These are phyloP conservation scores for Xylariaceae sp. DNA, from an alignment of 2,329 filamentous ascomycete species.

Conservation along the genomic window DNA sequence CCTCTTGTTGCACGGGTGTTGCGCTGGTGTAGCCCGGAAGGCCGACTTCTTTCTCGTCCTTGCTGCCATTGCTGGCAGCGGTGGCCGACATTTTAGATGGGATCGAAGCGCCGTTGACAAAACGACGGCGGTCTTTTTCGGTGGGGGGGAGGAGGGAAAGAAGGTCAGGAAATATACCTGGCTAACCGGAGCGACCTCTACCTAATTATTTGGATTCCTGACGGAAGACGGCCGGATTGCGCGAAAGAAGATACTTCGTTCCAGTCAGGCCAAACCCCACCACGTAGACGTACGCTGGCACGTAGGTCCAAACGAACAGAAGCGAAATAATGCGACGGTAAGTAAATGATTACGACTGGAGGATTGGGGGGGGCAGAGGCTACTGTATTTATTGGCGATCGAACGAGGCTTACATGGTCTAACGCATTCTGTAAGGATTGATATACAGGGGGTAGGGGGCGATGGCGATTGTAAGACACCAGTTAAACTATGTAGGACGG, in stretches of 20 bases:
- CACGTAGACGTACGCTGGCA: too few species aligned
- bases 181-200: not conserved
- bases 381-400: not conserved
- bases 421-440: not conserved
- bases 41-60: conserved; percentile 36
- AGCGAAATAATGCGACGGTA: not conserved
- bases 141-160: not conserved
- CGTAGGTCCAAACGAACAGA: not conserved
- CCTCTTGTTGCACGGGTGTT: conserved; percentile 16
- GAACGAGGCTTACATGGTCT: not conserved
- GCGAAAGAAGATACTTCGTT: not conserved
- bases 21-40: conserved; percentile 29
- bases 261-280: not conserved
- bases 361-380: not conserved
- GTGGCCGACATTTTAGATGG: conserved; percentile 26
- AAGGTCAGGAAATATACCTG: not conserved
- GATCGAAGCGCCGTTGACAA: not conserved
- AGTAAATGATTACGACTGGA: not conserved
- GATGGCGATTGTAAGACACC: not conserved
- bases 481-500: not conserved
- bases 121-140: not conserved
- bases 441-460: not conserved
- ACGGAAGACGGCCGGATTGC: not conserved
- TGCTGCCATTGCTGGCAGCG: conserved; percentile 27
- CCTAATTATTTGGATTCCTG: not conserved